Percentiles rank a stretch among this genome's conserved stretches.
phyloP scores from a whole-genome alignment of 1,284 basidiomycete genomes.

The Boletellus dicymbophilus region DNA sequence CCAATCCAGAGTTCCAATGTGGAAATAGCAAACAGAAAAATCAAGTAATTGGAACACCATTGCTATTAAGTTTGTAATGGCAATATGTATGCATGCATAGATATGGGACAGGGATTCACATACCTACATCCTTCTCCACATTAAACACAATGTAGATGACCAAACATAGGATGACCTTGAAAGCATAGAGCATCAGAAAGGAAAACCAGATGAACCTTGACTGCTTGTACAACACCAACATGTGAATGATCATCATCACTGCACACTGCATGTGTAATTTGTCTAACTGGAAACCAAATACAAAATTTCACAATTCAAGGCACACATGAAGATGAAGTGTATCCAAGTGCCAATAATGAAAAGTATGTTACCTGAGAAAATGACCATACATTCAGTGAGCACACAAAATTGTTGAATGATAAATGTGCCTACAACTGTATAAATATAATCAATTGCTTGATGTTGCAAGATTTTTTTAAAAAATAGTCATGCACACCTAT shows the following conservation, averaged over 20 bases:
- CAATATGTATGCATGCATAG: neutral
- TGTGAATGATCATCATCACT: neutral
- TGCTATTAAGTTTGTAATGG: neutral
- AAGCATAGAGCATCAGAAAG: neutral
- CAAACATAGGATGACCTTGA: neutral
- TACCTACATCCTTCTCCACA: neutral
- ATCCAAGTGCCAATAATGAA: neutral
- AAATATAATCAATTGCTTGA: neutral
- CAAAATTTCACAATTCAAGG: neutral
- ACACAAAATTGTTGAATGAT: too few relatives aligned
- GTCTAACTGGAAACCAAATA: too few relatives aligned
- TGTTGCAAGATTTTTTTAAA: neutral
- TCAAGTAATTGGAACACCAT: neutral
- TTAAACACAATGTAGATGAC: neutral
- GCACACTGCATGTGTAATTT: neutral
- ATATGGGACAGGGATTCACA: neutral
- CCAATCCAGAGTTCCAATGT: too few relatives aligned
- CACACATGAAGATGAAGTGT: neutral
- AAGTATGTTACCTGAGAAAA: neutral
- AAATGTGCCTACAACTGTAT: neutral
- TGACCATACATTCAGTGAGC: too few relatives aligned
- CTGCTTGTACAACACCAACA: neutral
- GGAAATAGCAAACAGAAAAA: neutral
- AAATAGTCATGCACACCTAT: neutral
- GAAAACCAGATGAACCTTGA: neutral